Evolutionary conservation across 139 green algal species (phyloP), one percentile per base, ranked within the genome.

Genomic region (Coelastrella sp.): DNA sequence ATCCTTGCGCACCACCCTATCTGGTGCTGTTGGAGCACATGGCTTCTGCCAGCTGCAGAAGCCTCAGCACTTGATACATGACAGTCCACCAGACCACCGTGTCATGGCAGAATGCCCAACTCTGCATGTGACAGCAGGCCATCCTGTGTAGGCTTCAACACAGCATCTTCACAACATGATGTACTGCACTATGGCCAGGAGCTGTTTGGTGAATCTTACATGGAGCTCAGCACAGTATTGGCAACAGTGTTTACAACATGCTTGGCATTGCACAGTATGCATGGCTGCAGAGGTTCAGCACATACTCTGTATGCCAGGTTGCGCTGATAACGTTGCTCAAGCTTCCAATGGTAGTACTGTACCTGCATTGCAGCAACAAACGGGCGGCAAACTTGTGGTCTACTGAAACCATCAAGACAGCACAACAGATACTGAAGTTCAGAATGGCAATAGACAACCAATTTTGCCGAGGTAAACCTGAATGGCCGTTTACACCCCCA

Each of bases 21-120:
- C 72, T 78, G 72, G 6, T 35, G 20, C 75, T 82, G 75, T 59
- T 82, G 24, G 25, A 60, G 25, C 65, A 83, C 11, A 66, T 65
- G 8, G 20, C 74, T 24, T 80, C 74, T 49, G 74, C 58, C 27
- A 91, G 82, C 49, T 92, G 91, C 22, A 83, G 24, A 20, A 92
- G 89, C 5, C 84, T 80, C 8, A 93, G 70, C 70, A 88, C 8
- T 49, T 93, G 91, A 15, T 27, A 81, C 66, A 78, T 61, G 9
- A 89, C 10, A 15, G 63, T 35, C 63, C 74, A 92, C 22, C 24
- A 78, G 19, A 87, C 89, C 9, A 92, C 19, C 14, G 85, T 57
- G 19, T 92, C 84, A 70, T 92, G 76, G 20, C 49, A 80, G 6
- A 90, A 84, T 0, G 57, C 84, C 35, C 6, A 90, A n/a, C 78